Evolutionary conservation across 2,329 filamentous ascomycete species (phyloP), one percentile per base, ranked within the genome.

Genomic region (Fusarium nodosum): DNA sequence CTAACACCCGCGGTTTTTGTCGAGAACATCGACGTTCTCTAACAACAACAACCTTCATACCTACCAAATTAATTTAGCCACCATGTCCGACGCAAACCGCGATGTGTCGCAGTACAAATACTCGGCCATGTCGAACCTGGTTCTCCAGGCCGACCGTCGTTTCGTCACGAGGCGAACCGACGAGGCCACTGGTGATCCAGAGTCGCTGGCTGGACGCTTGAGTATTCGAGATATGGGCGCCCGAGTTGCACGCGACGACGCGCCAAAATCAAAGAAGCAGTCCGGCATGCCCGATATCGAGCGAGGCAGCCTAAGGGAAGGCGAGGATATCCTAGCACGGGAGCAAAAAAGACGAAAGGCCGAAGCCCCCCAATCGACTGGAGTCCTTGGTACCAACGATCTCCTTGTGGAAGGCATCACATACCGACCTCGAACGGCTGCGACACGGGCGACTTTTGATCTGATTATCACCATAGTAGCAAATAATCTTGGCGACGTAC

Each of bases 91-190:
- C 80, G 86, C 88, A 80, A 85, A 90, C 77, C 88, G 88, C 82
- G 89, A 96, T 91, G 92, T 97, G 77, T 94, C 93, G 82, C 94
- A 97, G 83, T 97, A 97, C 88, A 97, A 97, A 83, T 97, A 97
- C 88, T 94, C 94, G 90, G 94, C 93, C 81, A 98, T 99, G 96
- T 99, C 96, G 84, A 99, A 99, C 90, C 91, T 99, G 93, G 96
- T 99, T 79, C 93, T 99, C 89, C 96, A 99, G 92, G 94, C 94
- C 84, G 96, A 99, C 85, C 91, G 94, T 83, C 91, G 96, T 76
- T 98, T 99, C 79, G 91, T 97, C 75, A 93, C 93, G 70, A 90
- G 96, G 79, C 90, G 94, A 76, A 94, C 91, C 74, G 95, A 99
- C 82, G 97, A 99, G 84, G 91, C 93, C 69, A 98, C 95, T 53